A percentile compares a stretch with the other conserved stretches of the same genome.
Conservation (phyloP, 176 grass and related monocot genomes). For the Cocos nucifera region DNA sequence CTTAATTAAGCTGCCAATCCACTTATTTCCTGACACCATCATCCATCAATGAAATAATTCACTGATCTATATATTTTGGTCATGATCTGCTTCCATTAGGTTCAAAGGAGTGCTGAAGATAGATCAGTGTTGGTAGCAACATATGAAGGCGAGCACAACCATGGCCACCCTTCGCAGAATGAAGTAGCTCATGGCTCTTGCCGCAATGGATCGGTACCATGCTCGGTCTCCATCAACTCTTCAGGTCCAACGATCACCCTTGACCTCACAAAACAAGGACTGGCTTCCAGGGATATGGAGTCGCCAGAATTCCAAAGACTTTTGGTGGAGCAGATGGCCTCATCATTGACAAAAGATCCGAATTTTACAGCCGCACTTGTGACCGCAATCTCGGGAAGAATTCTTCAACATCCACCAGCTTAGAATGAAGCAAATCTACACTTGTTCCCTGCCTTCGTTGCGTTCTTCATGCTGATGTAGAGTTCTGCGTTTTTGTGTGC, state of each 20-base stretch:
- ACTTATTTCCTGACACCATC: too few species aligned
- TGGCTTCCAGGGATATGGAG: slow-evolving; percentile 30
- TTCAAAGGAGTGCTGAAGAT: slow-evolving; percentile 88
- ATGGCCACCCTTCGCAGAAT: slow-evolving; percentile 21
- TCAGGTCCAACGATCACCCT: slow-evolving; percentile 54
- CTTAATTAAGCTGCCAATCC: too few species aligned
- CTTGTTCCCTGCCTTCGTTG: too few species aligned
- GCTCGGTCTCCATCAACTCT: slow-evolving; percentile 49
- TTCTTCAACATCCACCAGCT: slow-evolving; percentile 41
- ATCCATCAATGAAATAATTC: too few species aligned
- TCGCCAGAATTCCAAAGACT: slow-evolving; percentile 45
- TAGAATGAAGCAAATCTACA: not conserved
- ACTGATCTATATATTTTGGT: too few species aligned
- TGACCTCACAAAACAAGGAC: slow-evolving; percentile 38
- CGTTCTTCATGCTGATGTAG: too few species aligned
- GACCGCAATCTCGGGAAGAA: slow-evolving; percentile 34
- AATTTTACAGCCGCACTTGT: slow-evolving; percentile 54
- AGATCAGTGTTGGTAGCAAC: slow-evolving; percentile 64
- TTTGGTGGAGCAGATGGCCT: slow-evolving; percentile 65
- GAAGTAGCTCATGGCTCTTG: not conserved
- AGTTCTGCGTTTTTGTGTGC: too few species aligned
- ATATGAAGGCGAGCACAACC: slow-evolving; percentile 94
- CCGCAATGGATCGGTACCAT: slow-evolving; percentile 28
- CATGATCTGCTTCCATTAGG: slow-evolving; percentile 20
- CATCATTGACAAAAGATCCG: slow-evolving; percentile 40